phyloP scores from a whole-genome alignment of 805 yeast genomes.

The Candida coquimbonensis region DNA sequence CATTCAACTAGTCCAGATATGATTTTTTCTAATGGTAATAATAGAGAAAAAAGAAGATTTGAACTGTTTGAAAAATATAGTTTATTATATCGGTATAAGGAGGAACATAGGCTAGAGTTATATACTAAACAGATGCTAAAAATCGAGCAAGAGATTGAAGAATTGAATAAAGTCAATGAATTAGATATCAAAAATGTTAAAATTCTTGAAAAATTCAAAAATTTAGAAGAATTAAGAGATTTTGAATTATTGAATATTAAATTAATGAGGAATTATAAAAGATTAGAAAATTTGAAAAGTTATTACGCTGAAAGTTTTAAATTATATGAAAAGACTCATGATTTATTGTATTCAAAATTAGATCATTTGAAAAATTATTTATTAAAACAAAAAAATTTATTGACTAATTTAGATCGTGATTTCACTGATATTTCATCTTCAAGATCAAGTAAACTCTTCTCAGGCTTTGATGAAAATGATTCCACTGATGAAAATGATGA shows the following conservation, averaged over 20 bases:
- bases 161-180: slow-evolving; percentile 3
- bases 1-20: slow-evolving; percentile 6
- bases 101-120: slow-evolving; percentile 7
- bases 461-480: slow-evolving; percentile 14
- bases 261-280: slow-evolving; percentile 19
- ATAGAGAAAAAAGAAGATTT: slow-evolving; percentile 22
- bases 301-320: slow-evolving; percentile 23
- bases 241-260: slow-evolving; percentile 24
- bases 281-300: slow-evolving; percentile 19
- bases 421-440: slow-evolving; percentile 24
- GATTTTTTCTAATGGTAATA: slow-evolving; percentile 24
- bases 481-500: neutral
- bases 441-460: slow-evolving; percentile 26
- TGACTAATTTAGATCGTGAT: slow-evolving; percentile 22
- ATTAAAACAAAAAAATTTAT: slow-evolving; percentile 22
- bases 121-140: slow-evolving; percentile 3
- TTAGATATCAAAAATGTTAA: slow-evolving; percentile 3
- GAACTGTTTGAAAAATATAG: slow-evolving; percentile 20
- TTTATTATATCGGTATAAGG: slow-evolving; percentile 14
- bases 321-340: slow-evolving; percentile 21
- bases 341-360: slow-evolving; percentile 24
- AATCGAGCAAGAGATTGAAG: slow-evolving; percentile 1
- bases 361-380: slow-evolving; percentile 28
- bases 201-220: slow-evolving; percentile 18
- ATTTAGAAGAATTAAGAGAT: slow-evolving; percentile 28